Evolutionary conservation across 148 eudicot genomes (phyloP).

Genomic region (Camellia granthamiana): DNA sequence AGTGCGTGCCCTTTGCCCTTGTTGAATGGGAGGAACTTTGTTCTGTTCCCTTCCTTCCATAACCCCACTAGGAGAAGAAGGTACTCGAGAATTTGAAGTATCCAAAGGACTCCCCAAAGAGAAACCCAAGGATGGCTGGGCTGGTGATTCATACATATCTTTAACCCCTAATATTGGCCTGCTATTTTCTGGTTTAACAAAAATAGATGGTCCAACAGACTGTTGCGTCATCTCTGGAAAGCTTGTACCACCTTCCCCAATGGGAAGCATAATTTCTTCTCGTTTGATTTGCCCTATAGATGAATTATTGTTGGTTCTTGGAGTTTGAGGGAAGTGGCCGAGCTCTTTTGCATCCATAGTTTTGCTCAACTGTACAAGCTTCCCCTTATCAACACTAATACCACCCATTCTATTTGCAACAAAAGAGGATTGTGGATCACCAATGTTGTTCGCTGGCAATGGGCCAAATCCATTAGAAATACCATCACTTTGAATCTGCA

Average conservation of each 20-base stretch:
- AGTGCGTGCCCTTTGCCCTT: constrained; percentile 61
- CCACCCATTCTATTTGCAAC: constrained; percentile 32
- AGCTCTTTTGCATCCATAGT: constrained; percentile 31
- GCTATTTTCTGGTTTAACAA: constrained; percentile 36
- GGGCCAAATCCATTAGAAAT: constrained; percentile 37
- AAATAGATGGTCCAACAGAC: constrained; percentile 31
- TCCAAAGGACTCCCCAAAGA: constrained; percentile 41
- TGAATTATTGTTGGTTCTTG: constrained; percentile 25
- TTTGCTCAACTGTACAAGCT: constrained; percentile 45
- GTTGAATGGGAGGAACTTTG: constrained; percentile 41
- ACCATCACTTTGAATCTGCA: constrained; percentile 50
- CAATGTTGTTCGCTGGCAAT: constrained; percentile 20
- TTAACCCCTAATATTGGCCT: constrained; percentile 37
- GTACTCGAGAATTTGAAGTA: constrained; percentile 31
- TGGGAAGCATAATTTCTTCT: constrained; percentile 32
- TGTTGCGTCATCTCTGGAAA: constrained; percentile 39
- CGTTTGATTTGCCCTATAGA: constrained; percentile 33
- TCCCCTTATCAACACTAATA: constrained; percentile 38
- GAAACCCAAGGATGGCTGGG: constrained; percentile 47
- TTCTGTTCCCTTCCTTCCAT: constrained; percentile 55
- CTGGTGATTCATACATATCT: constrained; percentile 43
- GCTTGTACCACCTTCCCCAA: constrained; percentile 30
- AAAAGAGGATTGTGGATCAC: constrained; percentile 31
- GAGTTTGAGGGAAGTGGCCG: constrained; percentile 34
- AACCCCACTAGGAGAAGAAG: constrained; percentile 34